Base-by-base conservation (phyloP, 1,139 yeast species). In the Suhomyces atakaporum region DNA sequence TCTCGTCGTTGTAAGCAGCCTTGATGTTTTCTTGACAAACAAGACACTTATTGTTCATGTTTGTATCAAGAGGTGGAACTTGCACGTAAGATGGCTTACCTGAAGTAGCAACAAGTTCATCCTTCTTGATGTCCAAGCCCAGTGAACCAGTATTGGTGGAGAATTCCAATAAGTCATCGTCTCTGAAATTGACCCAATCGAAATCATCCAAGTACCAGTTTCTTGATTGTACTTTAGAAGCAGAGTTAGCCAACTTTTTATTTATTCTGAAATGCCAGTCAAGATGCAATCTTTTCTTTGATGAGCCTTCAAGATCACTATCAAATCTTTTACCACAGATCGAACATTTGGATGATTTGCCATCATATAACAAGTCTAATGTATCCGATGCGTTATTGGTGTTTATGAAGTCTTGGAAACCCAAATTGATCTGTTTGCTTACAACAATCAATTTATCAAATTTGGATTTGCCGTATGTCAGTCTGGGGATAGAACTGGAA, bases 241-340 rank as follows among this genome's bases (percentile, higher is more conserved):
- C 44, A 30, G 48, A 51, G 18, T 43, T 45, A 31, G 85, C 77
- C 34, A 85, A 67, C 51, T 86, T 83, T 54, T 85, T 86, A 59
- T 88, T 90, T 37, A 88, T 85, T 53, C 97, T 77, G 67, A 89
- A 89, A 66, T 92, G 98, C 97, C 97, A 92, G 62, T 92, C 98
- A 50, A 88, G 66, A 61, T 92, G 98, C 29, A 68, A 51, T 43
- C 84, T 73, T 40, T 75, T 72, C 30, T 57, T 61, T 15, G 61
- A 64, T 12, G 73, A 69, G 2, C 94, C 95, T 35, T 73, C 76
- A 2, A 64, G 67, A 29, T 82, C 77, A 35, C 76, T 75, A 6
- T 79, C 71, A 56, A 90, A 94, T 44, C 99, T 69, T 55, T 86
- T 87, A 21, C 97, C 95, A 63, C 98, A 94, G 13, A 84, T 80